Percentiles rank a stretch among this genome's conserved stretches.
phyloP scores from a whole-genome alignment of 441 rosid genomes.

The Manihot esculenta region DNA sequence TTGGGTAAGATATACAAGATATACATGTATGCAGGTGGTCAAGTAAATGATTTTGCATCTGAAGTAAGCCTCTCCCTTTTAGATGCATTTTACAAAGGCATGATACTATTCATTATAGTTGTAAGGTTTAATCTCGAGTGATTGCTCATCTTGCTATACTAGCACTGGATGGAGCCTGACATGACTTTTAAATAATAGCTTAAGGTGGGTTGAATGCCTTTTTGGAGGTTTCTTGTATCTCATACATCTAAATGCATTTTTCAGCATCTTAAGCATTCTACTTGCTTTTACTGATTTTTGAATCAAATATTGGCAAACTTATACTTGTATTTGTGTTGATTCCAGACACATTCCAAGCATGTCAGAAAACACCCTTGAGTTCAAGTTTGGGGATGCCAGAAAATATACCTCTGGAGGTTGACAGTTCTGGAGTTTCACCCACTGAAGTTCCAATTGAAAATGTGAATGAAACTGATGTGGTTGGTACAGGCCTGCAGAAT shows the following conservation, averaged over 20 bases:
- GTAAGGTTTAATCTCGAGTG: background rate
- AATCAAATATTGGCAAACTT: slow-evolving; percentile 14
- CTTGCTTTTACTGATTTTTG: slow-evolving; percentile 9
- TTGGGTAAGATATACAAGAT: background rate
- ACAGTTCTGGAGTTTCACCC: slow-evolving; percentile 31
- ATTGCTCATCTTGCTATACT: background rate
- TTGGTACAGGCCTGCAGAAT: slow-evolving; percentile 88
- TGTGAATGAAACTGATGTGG: slow-evolving; percentile 38
- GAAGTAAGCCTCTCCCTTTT: too few species aligned
- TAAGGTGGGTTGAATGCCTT: background rate
- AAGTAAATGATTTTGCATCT: too few species aligned
- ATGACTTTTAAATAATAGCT: background rate
- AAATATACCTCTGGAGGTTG: slow-evolving; percentile 33
- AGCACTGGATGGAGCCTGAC: background rate
- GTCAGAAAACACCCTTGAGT: slow-evolving; percentile 37
- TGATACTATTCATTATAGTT: background rate
- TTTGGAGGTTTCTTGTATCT: background rate
- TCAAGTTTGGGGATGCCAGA: slow-evolving; percentile 38
- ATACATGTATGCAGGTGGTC: slow-evolving; percentile 12
- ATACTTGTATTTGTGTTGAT: slow-evolving; percentile 27
- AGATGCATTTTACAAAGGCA: too few species aligned
- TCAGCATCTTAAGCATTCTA: background rate
- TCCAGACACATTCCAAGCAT: slow-evolving; percentile 67
- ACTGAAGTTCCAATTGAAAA: slow-evolving; percentile 34
- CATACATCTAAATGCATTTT: background rate